Base-by-base conservation (phyloP, 2,329 filamentous ascomycete species). In the Penicillium occitanis region DNA sequence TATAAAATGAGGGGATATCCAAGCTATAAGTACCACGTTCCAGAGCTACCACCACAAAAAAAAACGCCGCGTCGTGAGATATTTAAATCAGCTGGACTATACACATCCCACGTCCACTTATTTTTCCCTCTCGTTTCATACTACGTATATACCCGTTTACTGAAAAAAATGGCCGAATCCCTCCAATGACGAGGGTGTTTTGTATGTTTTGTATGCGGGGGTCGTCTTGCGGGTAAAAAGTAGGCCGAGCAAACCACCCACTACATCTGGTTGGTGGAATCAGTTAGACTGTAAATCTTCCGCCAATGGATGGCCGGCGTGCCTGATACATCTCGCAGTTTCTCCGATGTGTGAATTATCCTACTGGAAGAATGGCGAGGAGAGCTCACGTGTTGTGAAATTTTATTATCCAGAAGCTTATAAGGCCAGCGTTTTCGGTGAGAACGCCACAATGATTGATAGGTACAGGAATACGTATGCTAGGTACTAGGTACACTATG, bases 1-100 rank as follows among this genome's bases (percentile, higher is more conserved):
- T n/a, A 60, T 14, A 28, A 28, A 59, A 19, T 60, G 57, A 60
- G 57, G 37, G 57, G 57, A 60, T 60, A 46, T 22, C 37, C 57
- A 60, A 60, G 57, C 57, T 46, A 44, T 60, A 60, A 42, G 37
- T 42, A 60, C 25, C 40, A 42, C 14, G 35, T 46, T 46, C 40
- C 40, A 60, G 57, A 60, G 33, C 28, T 28, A 53, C 50, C 50
- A 19, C 14, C 19, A 33, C 30, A 33, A 14, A 14, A 19, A 19
- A 50, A 19, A 53, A 53, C 14, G 28, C 50, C 25, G 7, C 40
- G 8, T 42, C 19, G 5, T n/a, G 35, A 25, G 14, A 44, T 30
- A 60, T 28, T 30, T 40, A 42, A 30, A 60, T 17, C 57, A 30
- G 14, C 57, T 46, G 28, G 22, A 42, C 13, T 14, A 60, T 19